Conservation (phyloP, 148 eudicot species). For the Arbutus unedo region DNA sequence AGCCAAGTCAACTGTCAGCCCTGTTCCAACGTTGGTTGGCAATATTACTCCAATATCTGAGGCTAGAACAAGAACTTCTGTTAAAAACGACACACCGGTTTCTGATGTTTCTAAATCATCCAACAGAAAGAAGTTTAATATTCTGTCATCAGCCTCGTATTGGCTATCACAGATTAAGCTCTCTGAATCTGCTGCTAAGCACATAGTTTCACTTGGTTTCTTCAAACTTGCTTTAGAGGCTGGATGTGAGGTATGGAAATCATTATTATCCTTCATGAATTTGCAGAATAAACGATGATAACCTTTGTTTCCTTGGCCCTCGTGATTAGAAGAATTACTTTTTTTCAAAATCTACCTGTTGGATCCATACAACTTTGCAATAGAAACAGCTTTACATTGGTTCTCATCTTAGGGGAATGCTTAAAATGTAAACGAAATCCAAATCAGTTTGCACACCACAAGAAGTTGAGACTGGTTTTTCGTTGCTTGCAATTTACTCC, state of each 20-base stretch:
- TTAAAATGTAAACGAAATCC: background rate
- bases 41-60: slow-evolving; percentile 69
- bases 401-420: background rate
- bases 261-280: background rate
- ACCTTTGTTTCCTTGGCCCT: background rate
- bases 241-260: slow-evolving; percentile 61
- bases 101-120: slow-evolving; percentile 67
- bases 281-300: background rate
- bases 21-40: slow-evolving; percentile 40
- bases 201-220: slow-evolving; percentile 73
- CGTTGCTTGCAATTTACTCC: background rate
- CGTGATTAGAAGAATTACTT: background rate
- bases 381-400: background rate
- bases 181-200: slow-evolving; percentile 82
- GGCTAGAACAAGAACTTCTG: slow-evolving; percentile 45
- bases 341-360: background rate
- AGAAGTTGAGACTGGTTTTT: background rate
- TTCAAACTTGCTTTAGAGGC: slow-evolving; percentile 92
- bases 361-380: background rate
- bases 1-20: slow-evolving; percentile 47
- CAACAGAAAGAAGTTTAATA: slow-evolving; percentile 47
- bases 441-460: background rate
- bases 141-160: slow-evolving; percentile 65
- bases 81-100: slow-evolving; percentile 48
- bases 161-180: slow-evolving; percentile 91